Conservation (phyloP, 2,329 filamentous ascomycete species). For the Alternaria sp. region DNA sequence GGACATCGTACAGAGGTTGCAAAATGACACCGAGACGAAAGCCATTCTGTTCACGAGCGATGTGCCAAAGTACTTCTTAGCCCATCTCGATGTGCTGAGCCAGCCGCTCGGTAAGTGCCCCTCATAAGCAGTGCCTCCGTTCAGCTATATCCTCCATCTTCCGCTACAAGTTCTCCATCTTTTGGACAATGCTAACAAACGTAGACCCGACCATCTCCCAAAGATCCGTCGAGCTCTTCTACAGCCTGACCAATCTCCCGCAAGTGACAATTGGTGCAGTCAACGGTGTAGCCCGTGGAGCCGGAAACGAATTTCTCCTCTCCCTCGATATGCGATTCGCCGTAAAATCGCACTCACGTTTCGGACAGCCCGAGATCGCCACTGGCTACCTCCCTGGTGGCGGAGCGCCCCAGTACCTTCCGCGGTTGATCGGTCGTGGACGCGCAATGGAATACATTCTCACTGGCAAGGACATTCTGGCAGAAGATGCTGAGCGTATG, state of each 20-base stretch:
- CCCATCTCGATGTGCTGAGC: background rate
- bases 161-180: background rate
- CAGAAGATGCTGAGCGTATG: background rate
- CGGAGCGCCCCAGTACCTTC: background rate
- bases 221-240: background rate
- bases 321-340: background rate
- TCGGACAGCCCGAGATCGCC: background rate
- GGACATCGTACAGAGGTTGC: background rate
- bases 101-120: background rate
- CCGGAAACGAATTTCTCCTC: background rate
- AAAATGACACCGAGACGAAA: background rate
- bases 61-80: background rate
- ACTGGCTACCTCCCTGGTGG: background rate
- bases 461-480: background rate
- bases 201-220: no score
- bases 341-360: background rate
- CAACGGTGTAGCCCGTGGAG: no score
- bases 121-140: background rate
- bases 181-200: no score
- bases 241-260: background rate
- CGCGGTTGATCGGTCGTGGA: background rate
- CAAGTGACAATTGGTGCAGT: background rate
- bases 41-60: background rate
- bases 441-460: background rate
- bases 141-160: background rate